phyloP scores from a whole-genome alignment of 192 early-diverging fungal species.

The Rhizophagus sp. region DNA sequence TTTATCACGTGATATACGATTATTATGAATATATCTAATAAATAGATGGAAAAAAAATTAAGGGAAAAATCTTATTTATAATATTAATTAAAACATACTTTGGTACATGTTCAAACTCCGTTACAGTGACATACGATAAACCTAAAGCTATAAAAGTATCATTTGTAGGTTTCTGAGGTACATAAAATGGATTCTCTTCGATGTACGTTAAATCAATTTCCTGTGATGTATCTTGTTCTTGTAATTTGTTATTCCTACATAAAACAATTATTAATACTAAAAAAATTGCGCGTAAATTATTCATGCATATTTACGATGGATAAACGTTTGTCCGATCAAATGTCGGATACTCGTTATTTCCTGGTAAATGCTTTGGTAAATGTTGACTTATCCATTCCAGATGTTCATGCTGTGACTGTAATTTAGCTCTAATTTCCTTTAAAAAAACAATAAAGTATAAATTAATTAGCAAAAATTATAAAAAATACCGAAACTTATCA shows the following conservation, averaged over 20 bases:
- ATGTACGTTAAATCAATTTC: neutral
- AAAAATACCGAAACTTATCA: neutral
- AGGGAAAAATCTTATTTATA: neutral
- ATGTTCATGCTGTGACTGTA: slow-evolving; percentile 12
- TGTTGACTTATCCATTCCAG: slow-evolving; percentile 3
- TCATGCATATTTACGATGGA: neutral
- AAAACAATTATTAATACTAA: neutral
- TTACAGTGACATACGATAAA: slow-evolving; percentile 18
- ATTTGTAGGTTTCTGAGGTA: neutral
- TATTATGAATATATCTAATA: slow-evolving; percentile 1
- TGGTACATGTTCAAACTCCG: slow-evolving; percentile 12
- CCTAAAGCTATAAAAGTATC: neutral
- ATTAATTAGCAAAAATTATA: neutral
- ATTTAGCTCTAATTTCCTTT: slow-evolving; percentile 18
- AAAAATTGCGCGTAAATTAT: neutral
- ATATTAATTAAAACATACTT: slow-evolving; percentile 8
- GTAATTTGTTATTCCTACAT: neutral
- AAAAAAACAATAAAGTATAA: neutral
- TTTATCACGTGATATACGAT: slow-evolving; percentile 22
- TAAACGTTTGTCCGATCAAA: neutral
- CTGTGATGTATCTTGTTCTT: neutral
- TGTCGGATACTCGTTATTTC: neutral
- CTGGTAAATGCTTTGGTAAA: slow-evolving; percentile 28
- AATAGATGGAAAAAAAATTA: neutral
- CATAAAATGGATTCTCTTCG: neutral